phyloP scores from a whole-genome alignment of 2,329 filamentous ascomycete species.

The Stagonosporopsis tanaceti region DNA sequence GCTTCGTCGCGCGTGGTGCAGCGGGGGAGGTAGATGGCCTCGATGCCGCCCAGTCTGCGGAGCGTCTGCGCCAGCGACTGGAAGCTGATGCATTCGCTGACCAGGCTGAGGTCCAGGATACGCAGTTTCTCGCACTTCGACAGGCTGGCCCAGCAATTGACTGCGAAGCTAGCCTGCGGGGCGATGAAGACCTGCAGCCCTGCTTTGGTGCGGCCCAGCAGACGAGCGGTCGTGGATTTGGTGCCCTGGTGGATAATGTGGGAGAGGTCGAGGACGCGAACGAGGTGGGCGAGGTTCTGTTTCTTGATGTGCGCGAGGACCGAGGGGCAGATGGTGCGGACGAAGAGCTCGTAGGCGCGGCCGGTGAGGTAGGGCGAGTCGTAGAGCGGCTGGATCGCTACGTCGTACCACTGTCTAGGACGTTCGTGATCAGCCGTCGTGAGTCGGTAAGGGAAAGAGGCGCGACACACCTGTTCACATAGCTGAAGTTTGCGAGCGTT shows the following conservation, averaged over 20 bases:
- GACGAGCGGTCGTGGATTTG: constrained; percentile 64
- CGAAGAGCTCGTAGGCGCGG: constrained; percentile 62
- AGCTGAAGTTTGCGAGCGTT: constrained; percentile 60
- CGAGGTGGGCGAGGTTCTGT: constrained; percentile 58
- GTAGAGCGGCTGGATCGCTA: constrained; percentile 62
- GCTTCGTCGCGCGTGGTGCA: constrained; percentile 43
- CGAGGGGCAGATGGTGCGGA: constrained; percentile 62
- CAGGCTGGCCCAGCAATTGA: constrained; percentile 65
- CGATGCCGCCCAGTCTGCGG: constrained; percentile 55
- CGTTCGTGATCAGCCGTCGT: constrained; percentile 8
- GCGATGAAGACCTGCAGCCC: constrained; percentile 64
- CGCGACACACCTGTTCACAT: constrained; percentile 43
- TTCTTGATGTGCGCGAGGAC: constrained; percentile 59
- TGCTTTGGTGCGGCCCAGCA: constrained; percentile 63
- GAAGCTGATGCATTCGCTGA: constrained; percentile 60
- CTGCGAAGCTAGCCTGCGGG: constrained; percentile 64
- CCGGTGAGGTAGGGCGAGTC: constrained; percentile 60
- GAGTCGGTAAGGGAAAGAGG: background rate
- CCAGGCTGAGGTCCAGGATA: constrained; percentile 61
- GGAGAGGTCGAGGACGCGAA: constrained; percentile 62
- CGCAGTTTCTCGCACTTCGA: constrained; percentile 62
- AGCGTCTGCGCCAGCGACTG: constrained; percentile 60
- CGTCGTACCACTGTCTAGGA: constrained; percentile 63
- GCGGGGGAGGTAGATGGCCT: constrained; percentile 56
- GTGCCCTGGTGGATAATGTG: constrained; percentile 66